Percentiles rank a stretch among this genome's conserved stretches.
Evolutionary conservation across 2,329 filamentous ascomycete genomes (phyloP).

Genomic region (Ramularia endophylla): DNA sequence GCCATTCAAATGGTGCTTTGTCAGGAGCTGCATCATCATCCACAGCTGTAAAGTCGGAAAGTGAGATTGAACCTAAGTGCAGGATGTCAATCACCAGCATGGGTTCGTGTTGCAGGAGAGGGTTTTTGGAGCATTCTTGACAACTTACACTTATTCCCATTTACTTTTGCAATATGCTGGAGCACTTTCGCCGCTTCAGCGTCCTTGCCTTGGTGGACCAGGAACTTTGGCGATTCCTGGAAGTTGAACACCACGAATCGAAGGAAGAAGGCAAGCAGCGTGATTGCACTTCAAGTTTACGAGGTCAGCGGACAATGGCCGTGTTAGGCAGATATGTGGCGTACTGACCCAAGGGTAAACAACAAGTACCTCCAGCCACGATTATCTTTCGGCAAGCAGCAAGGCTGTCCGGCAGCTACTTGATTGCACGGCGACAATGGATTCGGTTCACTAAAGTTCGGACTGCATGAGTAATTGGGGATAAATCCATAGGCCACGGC

Average conservation of each 20-base stretch:
- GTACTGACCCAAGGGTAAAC: conserved; percentile 23
- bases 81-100: too few relatives aligned
- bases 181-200: conserved; percentile 45
- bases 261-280: conserved; percentile 43
- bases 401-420: conserved; percentile 26
- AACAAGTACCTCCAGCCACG: conserved; percentile 43
- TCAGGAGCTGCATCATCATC: conserved; percentile 21
- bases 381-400: conserved; percentile 35
- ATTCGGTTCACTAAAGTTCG: conserved; percentile 42
- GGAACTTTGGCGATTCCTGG: conserved; percentile 56
- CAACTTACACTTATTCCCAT: conserved; percentile 30
- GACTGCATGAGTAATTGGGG: conserved; percentile 45
- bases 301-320: too few relatives aligned
- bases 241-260: conserved; percentile 52
- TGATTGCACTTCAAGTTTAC: conserved; percentile 38
- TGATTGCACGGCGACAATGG: conserved; percentile 42
- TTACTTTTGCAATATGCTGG: conserved; percentile 39
- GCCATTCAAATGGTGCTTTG: conserved; percentile 21
- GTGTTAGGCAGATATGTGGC: too few relatives aligned
- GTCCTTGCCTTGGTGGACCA: conserved; percentile 49
- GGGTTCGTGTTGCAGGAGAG: too few relatives aligned
- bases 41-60: conserved; percentile 33
- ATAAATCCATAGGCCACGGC: conserved; percentile 51
- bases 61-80: conserved; percentile 18
- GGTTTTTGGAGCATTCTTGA: too few relatives aligned